A percentile compares a stretch with the other conserved stretches of the same genome.
phyloP scores from a whole-genome alignment of 108 stramenopile species.

The Poteriospumella lacustris region DNA sequence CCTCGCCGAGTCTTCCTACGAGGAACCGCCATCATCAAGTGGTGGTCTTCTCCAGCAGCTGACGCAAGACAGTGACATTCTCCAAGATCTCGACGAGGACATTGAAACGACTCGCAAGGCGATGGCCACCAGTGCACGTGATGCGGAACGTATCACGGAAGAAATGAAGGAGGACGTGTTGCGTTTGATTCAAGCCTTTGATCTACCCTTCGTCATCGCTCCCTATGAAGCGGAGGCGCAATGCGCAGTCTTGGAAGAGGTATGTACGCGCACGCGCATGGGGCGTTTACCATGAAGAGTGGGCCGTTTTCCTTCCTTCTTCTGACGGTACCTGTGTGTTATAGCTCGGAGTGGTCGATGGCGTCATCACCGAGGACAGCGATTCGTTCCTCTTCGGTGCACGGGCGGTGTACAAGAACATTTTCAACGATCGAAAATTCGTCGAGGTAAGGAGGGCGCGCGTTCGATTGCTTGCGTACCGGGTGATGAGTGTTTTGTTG shows the following conservation, averaged over 20 bases:
- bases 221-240: constrained; percentile 98
- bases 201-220: constrained; percentile 87
- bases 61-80: background rate
- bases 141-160: constrained; percentile 76
- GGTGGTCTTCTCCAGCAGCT: background rate
- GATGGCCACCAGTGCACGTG: constrained; percentile 36
- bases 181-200: constrained; percentile 75
- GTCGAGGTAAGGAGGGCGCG: no score
- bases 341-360: no score
- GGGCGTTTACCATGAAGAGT: no score
- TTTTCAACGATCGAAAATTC: constrained; percentile 88
- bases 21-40: background rate
- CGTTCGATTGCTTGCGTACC: no score
- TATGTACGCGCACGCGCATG: background rate
- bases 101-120: background rate
- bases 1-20: background rate
- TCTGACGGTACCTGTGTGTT: no score
- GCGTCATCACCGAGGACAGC: constrained; percentile 93
- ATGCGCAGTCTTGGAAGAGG: constrained; percentile 54
- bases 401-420: constrained; percentile 79
- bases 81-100: background rate
- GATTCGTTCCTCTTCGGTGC: constrained; percentile 97
- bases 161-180: constrained; percentile 89
- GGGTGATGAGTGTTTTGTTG: no score
- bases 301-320: no score